Conservation (phyloP, 306 rosid genomes). For the Styphnolobium japonicum region DNA sequence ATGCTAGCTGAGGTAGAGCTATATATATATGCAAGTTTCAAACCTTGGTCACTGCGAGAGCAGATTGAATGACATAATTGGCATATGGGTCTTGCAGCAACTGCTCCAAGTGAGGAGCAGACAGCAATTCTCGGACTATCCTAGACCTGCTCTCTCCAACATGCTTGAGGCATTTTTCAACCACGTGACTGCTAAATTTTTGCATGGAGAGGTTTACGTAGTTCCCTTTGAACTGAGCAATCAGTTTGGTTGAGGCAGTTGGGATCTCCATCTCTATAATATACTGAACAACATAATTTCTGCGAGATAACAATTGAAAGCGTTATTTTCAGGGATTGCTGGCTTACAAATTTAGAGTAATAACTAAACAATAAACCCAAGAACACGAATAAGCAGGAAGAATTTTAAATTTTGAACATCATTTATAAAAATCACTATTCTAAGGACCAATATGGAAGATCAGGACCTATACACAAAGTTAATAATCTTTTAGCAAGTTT, state of each 20-base stretch:
- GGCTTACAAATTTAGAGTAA: neutral
- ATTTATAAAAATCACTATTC: neutral
- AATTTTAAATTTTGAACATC: neutral
- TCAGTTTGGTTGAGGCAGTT: constrained; percentile 22
- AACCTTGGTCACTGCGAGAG: constrained; percentile 50
- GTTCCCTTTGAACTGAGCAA: constrained; percentile 40
- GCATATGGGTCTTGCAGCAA: constrained; percentile 56
- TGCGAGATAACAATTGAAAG: constrained; percentile 16
- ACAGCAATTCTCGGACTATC: constrained; percentile 48
- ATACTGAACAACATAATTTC: constrained; percentile 51
- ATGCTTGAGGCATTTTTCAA: constrained; percentile 52
- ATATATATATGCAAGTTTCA: neutral
- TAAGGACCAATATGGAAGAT: neutral
- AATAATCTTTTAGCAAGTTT: neutral
- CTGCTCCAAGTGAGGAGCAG: constrained; percentile 37
- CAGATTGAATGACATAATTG: constrained; percentile 55
- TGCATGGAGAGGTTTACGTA: constrained; percentile 41
- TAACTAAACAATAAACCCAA: no score
- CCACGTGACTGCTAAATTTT: constrained; percentile 56
- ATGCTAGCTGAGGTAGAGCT: neutral
- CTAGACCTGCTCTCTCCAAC: constrained; percentile 37
- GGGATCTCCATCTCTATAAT: constrained; percentile 42
- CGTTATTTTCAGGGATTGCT: neutral
- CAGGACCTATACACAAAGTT: neutral
- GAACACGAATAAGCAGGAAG: neutral